These are phyloP conservation scores for Spergularia marina DNA, from an alignment of 148 eudicot species.

Conservation along the genomic window DNA sequence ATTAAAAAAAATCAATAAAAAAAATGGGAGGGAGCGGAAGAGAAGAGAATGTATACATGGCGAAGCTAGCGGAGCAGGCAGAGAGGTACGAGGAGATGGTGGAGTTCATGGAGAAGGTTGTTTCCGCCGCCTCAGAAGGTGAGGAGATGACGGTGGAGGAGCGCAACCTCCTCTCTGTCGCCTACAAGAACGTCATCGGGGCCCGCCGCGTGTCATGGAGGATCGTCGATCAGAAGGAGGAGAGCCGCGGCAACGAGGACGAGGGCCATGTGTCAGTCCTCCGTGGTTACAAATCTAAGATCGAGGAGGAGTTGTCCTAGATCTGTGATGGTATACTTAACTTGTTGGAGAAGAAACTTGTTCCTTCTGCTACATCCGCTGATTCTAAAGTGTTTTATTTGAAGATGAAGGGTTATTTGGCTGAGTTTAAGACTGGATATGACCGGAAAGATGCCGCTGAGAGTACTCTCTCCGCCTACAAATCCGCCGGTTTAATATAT, in stretches of 20 bases:
- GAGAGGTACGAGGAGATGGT: conserved; percentile 38
- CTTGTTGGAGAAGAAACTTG: too few relatives aligned
- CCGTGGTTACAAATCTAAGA: conserved; percentile 28
- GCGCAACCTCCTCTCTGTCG: conserved; percentile 34
- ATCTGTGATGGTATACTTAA: conserved; percentile 25
- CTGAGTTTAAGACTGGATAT: too few relatives aligned
- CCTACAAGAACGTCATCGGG: conserved; percentile 35
- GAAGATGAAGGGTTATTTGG: too few relatives aligned
- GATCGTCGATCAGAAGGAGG: conserved; percentile 33
- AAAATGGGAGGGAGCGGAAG: too few relatives aligned
- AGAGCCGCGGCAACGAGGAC: conserved; percentile 33
- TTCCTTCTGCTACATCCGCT: too few relatives aligned
- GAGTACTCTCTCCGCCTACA: too few relatives aligned
- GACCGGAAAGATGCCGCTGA: too few relatives aligned
- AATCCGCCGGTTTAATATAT: too few relatives aligned
- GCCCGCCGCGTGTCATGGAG: conserved; percentile 38
- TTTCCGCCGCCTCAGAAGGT: conserved; percentile 18
- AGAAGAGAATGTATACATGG: too few relatives aligned
- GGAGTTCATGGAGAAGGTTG: conserved; percentile 36
- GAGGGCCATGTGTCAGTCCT: conserved; percentile 24
- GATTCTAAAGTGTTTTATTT: too few relatives aligned
- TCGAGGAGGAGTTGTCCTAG: conserved; percentile 24
- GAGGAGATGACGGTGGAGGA: conserved; percentile 31
- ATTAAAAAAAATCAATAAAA: too few relatives aligned
- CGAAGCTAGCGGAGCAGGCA: conserved; percentile 35